Percentiles rank a stretch among this genome's conserved stretches.
These are phyloP conservation scores for Cornus controversa DNA, from an alignment of 148 eudicot species.

Conservation along the genomic window DNA sequence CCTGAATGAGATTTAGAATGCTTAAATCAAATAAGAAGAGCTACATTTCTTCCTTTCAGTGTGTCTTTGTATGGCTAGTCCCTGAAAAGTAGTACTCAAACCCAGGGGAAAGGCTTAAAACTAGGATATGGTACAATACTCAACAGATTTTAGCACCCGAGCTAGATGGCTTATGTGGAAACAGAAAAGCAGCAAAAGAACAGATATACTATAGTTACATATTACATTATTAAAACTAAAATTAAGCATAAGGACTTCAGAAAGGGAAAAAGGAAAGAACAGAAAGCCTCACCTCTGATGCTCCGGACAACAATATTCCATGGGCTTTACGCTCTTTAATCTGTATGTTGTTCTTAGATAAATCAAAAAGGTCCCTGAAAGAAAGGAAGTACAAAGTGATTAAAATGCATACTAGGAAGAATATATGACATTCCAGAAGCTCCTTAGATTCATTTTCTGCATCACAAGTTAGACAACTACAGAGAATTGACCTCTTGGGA, in stretches of 20 bases:
- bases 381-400: slow-evolving; percentile 14
- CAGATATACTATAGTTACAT: background rate
- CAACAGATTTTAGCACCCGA: no score
- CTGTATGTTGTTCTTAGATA: slow-evolving; percentile 81
- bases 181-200: no score
- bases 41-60: no score
- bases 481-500: background rate
- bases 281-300: slow-evolving; percentile 56
- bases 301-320: no score
- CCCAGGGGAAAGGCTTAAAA: background rate
- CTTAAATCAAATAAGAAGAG: background rate
- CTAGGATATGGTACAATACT: background rate
- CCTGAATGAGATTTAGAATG: background rate
- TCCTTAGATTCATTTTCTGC: background rate
- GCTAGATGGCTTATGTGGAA: no score
- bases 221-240: background rate
- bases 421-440: background rate
- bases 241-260: background rate
- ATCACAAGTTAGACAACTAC: background rate
- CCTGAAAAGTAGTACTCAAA: background rate
- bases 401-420: background rate
- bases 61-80: background rate
- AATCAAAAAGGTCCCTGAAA: slow-evolving; percentile 86
- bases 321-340: slow-evolving; percentile 80
- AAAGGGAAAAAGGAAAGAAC: background rate